Conservation (phyloP, 148 eudicot genomes). For the Cornus kousa region DNA sequence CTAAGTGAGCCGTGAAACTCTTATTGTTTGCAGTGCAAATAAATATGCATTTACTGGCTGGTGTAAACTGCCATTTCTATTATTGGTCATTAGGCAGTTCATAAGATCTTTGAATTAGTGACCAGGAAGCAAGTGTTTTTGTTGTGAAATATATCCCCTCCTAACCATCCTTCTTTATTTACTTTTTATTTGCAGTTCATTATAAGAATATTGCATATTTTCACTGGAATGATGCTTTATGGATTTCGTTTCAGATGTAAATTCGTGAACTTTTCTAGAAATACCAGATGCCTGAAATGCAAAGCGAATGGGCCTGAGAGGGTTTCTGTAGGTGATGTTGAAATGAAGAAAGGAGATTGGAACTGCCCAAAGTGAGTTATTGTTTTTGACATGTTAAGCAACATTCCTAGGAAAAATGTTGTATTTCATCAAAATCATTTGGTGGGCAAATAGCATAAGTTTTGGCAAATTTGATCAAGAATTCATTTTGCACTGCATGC, state of each 20-base stretch:
- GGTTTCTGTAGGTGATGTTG: constrained; percentile 26
- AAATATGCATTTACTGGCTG: not conserved
- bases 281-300: constrained; percentile 61
- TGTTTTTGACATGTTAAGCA: constrained; percentile 2
- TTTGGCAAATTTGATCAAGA: not conserved
- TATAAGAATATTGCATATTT: not conserved
- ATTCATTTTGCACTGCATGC: not conserved
- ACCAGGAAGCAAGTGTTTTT: not conserved
- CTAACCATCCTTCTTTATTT: not conserved
- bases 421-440: not conserved
- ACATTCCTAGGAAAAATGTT: not conserved
- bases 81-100: not conserved
- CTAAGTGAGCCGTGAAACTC: not conserved
- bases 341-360: constrained; percentile 86
- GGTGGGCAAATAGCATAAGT: not conserved
- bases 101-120: not conserved
- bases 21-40: not conserved
- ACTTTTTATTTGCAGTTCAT: not conserved
- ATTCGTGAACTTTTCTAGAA: constrained; percentile 71
- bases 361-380: constrained; percentile 72
- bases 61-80: not conserved
- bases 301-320: constrained; percentile 46
- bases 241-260: constrained; percentile 63
- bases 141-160: not conserved
- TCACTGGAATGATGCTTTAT: not conserved